phyloP scores from a whole-genome alignment of 768 basidiomycete genomes.

The Crassisporium funariophilum region DNA sequence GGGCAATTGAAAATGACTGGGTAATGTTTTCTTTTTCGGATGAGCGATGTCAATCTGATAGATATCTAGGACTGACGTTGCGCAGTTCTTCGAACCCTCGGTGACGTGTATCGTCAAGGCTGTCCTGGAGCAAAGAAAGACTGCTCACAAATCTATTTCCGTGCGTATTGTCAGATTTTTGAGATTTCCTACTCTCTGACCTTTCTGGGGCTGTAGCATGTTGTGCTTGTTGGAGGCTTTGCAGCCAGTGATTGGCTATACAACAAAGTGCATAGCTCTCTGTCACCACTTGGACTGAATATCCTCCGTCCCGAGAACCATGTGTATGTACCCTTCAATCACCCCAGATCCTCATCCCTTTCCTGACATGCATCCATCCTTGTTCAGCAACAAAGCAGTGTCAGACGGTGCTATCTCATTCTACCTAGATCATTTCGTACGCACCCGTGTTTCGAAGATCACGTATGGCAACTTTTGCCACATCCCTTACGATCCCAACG shows the following conservation, averaged over 20 bases:
- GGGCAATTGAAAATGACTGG: slow-evolving; percentile 49
- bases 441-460: too few species aligned
- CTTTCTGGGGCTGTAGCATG: slow-evolving; percentile 27
- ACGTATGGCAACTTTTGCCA: slow-evolving; percentile 50
- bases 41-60: background rate
- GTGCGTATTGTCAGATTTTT: slow-evolving; percentile 19
- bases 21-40: slow-evolving; percentile 15
- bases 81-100: slow-evolving; percentile 40
- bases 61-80: slow-evolving; percentile 32
- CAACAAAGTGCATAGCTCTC: slow-evolving; percentile 37
- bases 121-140: slow-evolving; percentile 27
- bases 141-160: slow-evolving; percentile 31
- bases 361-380: background rate
- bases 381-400: slow-evolving; percentile 43
- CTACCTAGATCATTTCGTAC: too few species aligned
- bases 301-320: slow-evolving; percentile 55
- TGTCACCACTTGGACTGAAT: slow-evolving; percentile 40
- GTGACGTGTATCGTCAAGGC: slow-evolving; percentile 36
- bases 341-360: background rate
- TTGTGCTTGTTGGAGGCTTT: slow-evolving; percentile 60
- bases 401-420: too few species aligned
- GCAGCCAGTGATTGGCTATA: slow-evolving; percentile 60
- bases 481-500: slow-evolving; percentile 32
- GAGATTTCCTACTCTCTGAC: background rate
- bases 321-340: slow-evolving; percentile 40